These are phyloP conservation scores for Stagonosporopsis cucurbitacearum DNA, from an alignment of 2,329 filamentous ascomycete species.

Conservation along the genomic window DNA sequence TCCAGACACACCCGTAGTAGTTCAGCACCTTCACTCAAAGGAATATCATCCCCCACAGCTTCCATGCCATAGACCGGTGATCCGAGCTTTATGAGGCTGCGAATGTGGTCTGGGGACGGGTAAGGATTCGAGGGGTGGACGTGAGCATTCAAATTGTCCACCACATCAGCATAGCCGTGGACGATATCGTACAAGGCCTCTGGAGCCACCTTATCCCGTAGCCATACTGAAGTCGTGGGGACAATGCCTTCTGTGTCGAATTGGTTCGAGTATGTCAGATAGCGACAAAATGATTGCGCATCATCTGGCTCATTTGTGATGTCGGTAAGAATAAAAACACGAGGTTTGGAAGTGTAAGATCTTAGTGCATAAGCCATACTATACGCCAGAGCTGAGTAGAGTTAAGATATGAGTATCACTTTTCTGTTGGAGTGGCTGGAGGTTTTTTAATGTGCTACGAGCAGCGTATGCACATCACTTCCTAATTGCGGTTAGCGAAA, in stretches of 20 bases:
- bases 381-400: too few relatives aligned
- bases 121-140: not conserved
- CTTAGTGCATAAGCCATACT: too few relatives aligned
- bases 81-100: not conserved
- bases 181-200: not conserved
- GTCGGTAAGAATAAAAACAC: not conserved
- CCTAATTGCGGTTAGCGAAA: too few relatives aligned
- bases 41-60: not conserved
- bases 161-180: not conserved
- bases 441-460: too few relatives aligned
- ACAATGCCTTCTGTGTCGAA: not conserved
- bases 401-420: too few relatives aligned
- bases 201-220: not conserved
- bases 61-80: not conserved
- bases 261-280: not conserved
- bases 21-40: conserved; percentile 20
- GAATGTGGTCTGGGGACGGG: not conserved
- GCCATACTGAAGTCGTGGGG: not conserved
- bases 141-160: not conserved
- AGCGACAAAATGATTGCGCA: not conserved
- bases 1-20: conserved; percentile 25
- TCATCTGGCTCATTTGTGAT: not conserved
- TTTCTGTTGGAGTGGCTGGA: too few relatives aligned
- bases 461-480: too few relatives aligned
- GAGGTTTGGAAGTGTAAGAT: too few relatives aligned